A percentile compares a stretch with the other conserved stretches of the same genome.
phyloP scores from a whole-genome alignment of 352 stramenopile genomes.

The Globisporangium uncinulatum region DNA sequence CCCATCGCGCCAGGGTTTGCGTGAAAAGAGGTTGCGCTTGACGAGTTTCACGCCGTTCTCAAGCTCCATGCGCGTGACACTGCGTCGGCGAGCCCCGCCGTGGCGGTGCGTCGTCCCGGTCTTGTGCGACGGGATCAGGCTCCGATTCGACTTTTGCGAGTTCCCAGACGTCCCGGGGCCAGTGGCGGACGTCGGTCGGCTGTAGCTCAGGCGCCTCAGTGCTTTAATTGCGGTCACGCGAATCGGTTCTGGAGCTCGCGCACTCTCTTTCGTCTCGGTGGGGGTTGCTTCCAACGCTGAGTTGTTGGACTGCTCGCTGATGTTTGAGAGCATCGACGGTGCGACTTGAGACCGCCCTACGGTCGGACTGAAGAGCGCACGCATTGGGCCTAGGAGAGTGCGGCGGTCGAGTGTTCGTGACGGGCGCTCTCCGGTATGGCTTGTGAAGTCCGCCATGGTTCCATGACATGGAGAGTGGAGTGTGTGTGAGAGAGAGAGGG shows the following conservation, averaged over 20 bases:
- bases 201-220: neutral
- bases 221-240: neutral
- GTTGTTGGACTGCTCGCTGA: constrained; percentile 9
- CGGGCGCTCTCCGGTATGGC: neutral
- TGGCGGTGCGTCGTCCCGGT: neutral
- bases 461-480: constrained; percentile 2
- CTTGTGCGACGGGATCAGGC: neutral
- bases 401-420: neutral
- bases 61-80: constrained; percentile 15
- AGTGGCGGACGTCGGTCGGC: neutral
- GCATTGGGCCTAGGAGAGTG: neutral
- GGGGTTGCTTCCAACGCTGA: neutral
- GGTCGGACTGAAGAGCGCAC: neutral
- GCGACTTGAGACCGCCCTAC: neutral
- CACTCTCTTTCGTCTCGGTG: neutral
- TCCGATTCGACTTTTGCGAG: neutral
- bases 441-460: constrained; percentile 2
- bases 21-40: constrained; percentile 23
- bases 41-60: constrained; percentile 24
- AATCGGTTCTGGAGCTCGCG: neutral
- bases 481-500: neutral
- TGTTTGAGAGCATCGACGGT: constrained; percentile 1
- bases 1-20: constrained; percentile 24
- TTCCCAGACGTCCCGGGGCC: neutral
- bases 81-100: neutral